Evolutionary conservation across 257 asterid species (phyloP).

Genomic region (Nyctanthes arbortristis): DNA sequence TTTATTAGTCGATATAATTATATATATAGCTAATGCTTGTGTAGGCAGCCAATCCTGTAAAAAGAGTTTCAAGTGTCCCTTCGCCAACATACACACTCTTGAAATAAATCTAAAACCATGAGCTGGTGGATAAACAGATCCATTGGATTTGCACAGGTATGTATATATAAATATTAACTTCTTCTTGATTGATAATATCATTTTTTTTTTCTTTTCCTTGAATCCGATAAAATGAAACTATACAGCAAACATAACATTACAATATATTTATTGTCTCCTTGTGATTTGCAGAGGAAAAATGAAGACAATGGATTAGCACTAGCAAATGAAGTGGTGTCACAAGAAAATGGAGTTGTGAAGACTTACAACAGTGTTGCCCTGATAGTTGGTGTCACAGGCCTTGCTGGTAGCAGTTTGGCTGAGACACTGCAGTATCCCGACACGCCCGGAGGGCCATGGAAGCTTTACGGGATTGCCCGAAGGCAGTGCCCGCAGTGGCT

Average conservation of each 20-base stretch:
- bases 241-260: not conserved
- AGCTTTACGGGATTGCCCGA: conserved; percentile 77
- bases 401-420: conserved; percentile 70
- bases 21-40: not conserved
- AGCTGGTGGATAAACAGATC: conserved; percentile 84
- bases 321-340: conserved; percentile 32
- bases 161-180: not conserved
- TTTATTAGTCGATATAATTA: too few relatives aligned
- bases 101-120: conserved; percentile 33
- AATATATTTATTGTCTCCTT: not conserved
- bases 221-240: not conserved
- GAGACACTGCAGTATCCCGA: conserved; percentile 61
- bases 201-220: not conserved
- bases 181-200: not conserved
- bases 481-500: conserved; percentile 71
- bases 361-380: conserved; percentile 53
- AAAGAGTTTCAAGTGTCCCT: not conserved
- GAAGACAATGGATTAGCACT: too few relatives aligned
- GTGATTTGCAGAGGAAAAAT: conserved; percentile 38
- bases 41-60: not conserved
- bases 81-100: not conserved
- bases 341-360: conserved; percentile 24
- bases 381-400: conserved; percentile 70
- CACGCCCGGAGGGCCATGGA: conserved; percentile 87
- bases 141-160: conserved; percentile 56